Conservation (phyloP, 441 rosid genomes). For the Cnidoscolus chayamansa region DNA sequence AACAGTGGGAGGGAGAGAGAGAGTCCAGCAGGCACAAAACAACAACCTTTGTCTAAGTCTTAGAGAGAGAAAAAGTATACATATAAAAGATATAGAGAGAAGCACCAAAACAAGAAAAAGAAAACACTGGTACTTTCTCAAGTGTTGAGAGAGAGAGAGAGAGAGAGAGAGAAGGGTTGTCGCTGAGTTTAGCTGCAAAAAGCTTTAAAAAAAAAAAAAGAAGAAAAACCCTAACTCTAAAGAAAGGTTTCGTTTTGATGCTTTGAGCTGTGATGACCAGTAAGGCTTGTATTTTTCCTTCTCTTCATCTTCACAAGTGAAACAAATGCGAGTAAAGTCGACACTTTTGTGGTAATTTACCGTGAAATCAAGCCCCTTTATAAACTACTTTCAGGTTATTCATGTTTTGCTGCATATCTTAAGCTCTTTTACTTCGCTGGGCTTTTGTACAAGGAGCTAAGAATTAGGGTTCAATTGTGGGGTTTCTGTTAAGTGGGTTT, state of each 20-base stretch:
- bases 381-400: conserved; percentile 12
- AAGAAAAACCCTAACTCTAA: conserved; percentile 31
- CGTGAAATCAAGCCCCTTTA: conserved; percentile 18
- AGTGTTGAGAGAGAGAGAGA: not conserved
- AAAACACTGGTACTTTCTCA: not conserved
- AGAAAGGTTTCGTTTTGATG: conserved; percentile 24
- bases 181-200: conserved; percentile 11
- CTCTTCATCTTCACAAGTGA: not conserved
- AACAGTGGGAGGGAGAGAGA: not conserved
- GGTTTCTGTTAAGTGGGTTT: not conserved
- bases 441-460: conserved; percentile 18
- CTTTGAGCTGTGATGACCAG: conserved; percentile 26
- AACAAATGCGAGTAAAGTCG: conserved; percentile 11
- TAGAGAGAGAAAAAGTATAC: not conserved
- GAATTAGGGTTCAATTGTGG: conserved; percentile 31
- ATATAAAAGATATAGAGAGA: not conserved
- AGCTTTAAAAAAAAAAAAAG: not conserved
- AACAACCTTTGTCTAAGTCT: not conserved
- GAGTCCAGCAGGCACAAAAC: not conserved
- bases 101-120: conserved; percentile 6
- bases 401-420: conserved; percentile 16
- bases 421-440: conserved; percentile 21
- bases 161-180: not conserved
- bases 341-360: conserved; percentile 18
- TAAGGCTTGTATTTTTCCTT: conserved; percentile 16